Evolutionary conservation across 805 yeast species (phyloP).

Genomic region (Komagataella phaffii): DNA sequence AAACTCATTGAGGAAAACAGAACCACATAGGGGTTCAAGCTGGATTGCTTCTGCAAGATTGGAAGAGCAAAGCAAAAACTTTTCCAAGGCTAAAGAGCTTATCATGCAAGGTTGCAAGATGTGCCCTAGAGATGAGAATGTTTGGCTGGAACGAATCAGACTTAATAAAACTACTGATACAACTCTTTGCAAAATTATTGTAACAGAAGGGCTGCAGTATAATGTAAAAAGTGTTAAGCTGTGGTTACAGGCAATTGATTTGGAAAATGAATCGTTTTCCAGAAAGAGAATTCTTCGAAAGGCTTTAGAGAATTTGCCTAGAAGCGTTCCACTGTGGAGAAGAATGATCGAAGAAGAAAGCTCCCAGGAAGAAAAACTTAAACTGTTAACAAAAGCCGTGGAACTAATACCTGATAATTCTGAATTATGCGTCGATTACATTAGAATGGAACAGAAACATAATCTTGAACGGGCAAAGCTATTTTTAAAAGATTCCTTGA

Average conservation of each 20-base stretch:
- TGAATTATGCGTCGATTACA: conserved; percentile 50
- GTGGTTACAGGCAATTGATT: conserved; percentile 61
- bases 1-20: conserved; percentile 53
- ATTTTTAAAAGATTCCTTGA: neutral
- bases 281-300: conserved; percentile 50
- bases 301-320: conserved; percentile 57
- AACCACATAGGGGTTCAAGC: conserved; percentile 60
- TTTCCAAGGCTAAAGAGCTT: conserved; percentile 39
- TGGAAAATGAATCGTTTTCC: conserved; percentile 44
- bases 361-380: conserved; percentile 30
- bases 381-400: conserved; percentile 50
- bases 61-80: conserved; percentile 52
- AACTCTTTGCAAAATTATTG: conserved; percentile 38
- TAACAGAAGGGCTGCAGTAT: conserved; percentile 49
- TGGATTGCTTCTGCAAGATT: conserved; percentile 83
- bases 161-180: conserved; percentile 32
- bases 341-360: conserved; percentile 47
- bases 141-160: conserved; percentile 76
- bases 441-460: conserved; percentile 10
- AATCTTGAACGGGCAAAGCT: neutral
- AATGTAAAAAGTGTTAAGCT: conserved; percentile 43
- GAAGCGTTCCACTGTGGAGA: conserved; percentile 53
- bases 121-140: conserved; percentile 52
- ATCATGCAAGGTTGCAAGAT: conserved; percentile 64
- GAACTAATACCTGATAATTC: conserved; percentile 54